Percentiles rank a stretch among this genome's conserved stretches.
Evolutionary conservation across 1,284 basidiomycete genomes (phyloP).

Genomic region (Austroboletus novae-zelandiae): DNA sequence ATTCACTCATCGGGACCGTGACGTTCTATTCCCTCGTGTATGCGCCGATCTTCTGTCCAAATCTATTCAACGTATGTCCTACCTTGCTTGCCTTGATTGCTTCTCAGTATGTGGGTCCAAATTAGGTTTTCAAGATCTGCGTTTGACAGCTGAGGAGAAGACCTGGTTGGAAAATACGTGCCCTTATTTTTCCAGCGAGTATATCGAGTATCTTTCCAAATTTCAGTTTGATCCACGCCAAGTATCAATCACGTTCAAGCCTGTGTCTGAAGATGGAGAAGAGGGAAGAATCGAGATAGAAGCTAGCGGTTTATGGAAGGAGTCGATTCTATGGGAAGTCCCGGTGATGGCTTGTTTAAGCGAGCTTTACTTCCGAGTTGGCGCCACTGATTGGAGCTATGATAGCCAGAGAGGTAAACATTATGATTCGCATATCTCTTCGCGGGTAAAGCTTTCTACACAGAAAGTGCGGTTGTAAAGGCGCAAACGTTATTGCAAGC

Average conservation of each 20-base stretch:
- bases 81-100: not conserved
- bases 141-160: conserved; percentile 63
- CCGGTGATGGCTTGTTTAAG: conserved; percentile 89
- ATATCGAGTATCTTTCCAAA: conserved; percentile 73
- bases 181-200: conserved; percentile 72
- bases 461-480: conserved; percentile 71
- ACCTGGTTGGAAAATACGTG: conserved; percentile 69
- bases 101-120: not conserved
- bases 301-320: conserved; percentile 78
- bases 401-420: conserved; percentile 71
- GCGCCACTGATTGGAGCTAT: conserved; percentile 81
- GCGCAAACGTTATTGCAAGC: conserved; percentile 63
- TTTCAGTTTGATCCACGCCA: conserved; percentile 85
- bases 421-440: not conserved
- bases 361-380: conserved; percentile 70
- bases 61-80: conserved; percentile 58
- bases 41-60: conserved; percentile 68
- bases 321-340: conserved; percentile 95
- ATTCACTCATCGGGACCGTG: conserved; percentile 83
- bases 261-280: conserved; percentile 46
- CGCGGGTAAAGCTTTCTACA: not conserved
- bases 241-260: conserved; percentile 67
- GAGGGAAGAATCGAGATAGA: conserved; percentile 75
- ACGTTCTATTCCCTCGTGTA: conserved; percentile 69
- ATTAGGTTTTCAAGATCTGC: conserved; percentile 68